Evolutionary conservation across 2,329 filamentous ascomycete species (phyloP).

Genomic region (Cytospora leucostoma): DNA sequence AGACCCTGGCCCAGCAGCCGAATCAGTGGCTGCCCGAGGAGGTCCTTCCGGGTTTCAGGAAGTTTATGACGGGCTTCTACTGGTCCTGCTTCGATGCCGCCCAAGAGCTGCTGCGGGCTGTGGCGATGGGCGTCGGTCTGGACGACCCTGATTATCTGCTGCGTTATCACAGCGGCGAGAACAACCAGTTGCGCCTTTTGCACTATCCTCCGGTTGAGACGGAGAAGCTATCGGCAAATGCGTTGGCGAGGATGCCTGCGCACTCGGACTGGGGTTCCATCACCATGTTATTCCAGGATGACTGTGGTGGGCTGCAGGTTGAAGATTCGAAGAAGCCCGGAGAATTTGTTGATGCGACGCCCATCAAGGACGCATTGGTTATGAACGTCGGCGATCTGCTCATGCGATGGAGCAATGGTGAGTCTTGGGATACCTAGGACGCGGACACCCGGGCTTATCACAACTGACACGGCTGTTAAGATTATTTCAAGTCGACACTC

Average conservation of each 20-base stretch:
- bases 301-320: constrained; percentile 47
- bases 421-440: neutral
- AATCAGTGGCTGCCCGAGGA: constrained; percentile 45
- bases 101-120: constrained; percentile 35
- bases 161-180: constrained; percentile 52
- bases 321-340: constrained; percentile 21
- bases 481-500: constrained; percentile 28
- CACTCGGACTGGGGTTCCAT: constrained; percentile 43
- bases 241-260: constrained; percentile 32
- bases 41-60: constrained; percentile 41
- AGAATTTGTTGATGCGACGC: constrained; percentile 25
- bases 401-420: constrained; percentile 29
- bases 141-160: constrained; percentile 31
- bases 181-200: constrained; percentile 61
- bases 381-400: constrained; percentile 28
- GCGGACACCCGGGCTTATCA: neutral
- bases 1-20: constrained; percentile 23
- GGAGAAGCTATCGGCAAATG: constrained; percentile 35
- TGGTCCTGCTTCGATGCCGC: constrained; percentile 35
- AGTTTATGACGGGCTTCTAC: constrained; percentile 37
- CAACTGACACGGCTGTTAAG: constrained; percentile 6
- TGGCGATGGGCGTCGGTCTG: constrained; percentile 39
- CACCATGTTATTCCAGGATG: constrained; percentile 49
- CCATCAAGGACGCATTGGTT: constrained; percentile 21
- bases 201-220: constrained; percentile 48